A percentile compares a stretch with the other conserved stretches of the same genome.
These are phyloP conservation scores for Aspergillus latus DNA, from an alignment of 2,329 filamentous ascomycete species.

Conservation along the genomic window DNA sequence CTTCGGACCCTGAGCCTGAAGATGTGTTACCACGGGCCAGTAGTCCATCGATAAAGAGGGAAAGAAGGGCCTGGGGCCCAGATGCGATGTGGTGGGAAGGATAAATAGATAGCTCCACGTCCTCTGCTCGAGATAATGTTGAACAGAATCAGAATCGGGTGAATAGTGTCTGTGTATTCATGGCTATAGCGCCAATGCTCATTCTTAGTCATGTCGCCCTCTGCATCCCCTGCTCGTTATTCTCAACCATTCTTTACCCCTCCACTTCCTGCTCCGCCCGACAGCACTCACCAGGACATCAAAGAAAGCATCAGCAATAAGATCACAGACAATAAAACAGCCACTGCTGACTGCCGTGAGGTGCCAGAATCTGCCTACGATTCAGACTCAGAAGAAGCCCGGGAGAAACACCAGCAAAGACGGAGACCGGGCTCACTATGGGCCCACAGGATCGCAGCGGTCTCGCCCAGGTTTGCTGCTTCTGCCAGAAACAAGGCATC, in stretches of 20 bases:
- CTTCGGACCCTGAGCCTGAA: background rate
- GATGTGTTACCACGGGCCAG: background rate
- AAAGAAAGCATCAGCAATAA: background rate
- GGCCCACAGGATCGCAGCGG: slow-evolving; percentile 13
- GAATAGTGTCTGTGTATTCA: background rate
- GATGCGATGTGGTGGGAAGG: background rate
- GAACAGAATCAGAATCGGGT: too few species aligned
- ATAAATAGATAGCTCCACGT: slow-evolving; percentile 1
- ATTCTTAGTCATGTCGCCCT: slow-evolving; percentile 9
- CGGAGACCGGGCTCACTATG: slow-evolving; percentile 7
- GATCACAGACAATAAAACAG: background rate
- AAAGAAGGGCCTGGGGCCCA: slow-evolving; percentile 5
- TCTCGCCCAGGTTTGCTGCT: slow-evolving; percentile 14
- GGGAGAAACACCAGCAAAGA: background rate
- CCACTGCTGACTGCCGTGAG: background rate
- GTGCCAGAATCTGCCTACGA: background rate
- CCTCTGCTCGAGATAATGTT: background rate
- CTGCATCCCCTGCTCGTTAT: background rate
- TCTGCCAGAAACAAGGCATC: background rate
- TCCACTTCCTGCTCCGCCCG: background rate
- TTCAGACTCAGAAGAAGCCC: slow-evolving; percentile 6
- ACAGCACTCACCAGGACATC: slow-evolving; percentile 2
- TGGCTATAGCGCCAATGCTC: background rate
- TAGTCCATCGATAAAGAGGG: slow-evolving; percentile 3
- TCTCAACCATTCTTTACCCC: background rate